Conservation (phyloP, 2,329 filamentous ascomycete species). For the Xylaria sp. region DNA sequence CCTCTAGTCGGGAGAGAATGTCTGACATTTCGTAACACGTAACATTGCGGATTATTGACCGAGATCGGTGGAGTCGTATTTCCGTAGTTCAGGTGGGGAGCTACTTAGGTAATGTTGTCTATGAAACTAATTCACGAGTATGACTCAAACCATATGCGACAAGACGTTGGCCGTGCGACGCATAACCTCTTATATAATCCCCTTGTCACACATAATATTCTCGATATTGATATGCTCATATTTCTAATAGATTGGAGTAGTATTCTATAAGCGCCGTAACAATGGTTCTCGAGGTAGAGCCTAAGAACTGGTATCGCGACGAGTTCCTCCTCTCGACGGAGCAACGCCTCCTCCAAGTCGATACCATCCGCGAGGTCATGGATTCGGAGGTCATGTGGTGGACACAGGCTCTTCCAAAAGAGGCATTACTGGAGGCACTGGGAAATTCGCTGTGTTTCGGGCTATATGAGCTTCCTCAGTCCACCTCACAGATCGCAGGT, state of each 20-base stretch:
- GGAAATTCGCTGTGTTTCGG: conserved; percentile 69
- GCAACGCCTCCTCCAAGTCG: conserved; percentile 62
- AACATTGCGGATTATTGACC: not conserved
- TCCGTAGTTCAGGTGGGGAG: not conserved
- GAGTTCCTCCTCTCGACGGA: conserved; percentile 71
- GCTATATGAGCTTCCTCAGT: conserved; percentile 58
- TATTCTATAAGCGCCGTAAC: not conserved
- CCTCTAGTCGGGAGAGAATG: not conserved
- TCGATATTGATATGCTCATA: not conserved
- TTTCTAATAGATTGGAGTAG: not conserved
- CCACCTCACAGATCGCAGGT: conserved; percentile 50
- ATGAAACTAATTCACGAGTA: not conserved
- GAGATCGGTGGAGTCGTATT: conserved; percentile 22
- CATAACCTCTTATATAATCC: not conserved
- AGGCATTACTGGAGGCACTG: conserved; percentile 61
- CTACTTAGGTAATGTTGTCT: not conserved
- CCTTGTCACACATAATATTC: not conserved
- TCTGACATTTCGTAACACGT: not conserved
- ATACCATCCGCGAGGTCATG: conserved; percentile 66
- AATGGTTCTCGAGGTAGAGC: conserved; percentile 44
- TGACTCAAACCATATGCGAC: conserved; percentile 20
- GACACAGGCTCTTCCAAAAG: conserved; percentile 62
- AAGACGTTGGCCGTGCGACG: no score
- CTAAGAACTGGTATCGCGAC: conserved; percentile 60
- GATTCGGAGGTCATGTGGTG: conserved; percentile 69